phyloP scores from a whole-genome alignment of 805 yeast genomes.

The Myxozyma vanderwaltii region DNA sequence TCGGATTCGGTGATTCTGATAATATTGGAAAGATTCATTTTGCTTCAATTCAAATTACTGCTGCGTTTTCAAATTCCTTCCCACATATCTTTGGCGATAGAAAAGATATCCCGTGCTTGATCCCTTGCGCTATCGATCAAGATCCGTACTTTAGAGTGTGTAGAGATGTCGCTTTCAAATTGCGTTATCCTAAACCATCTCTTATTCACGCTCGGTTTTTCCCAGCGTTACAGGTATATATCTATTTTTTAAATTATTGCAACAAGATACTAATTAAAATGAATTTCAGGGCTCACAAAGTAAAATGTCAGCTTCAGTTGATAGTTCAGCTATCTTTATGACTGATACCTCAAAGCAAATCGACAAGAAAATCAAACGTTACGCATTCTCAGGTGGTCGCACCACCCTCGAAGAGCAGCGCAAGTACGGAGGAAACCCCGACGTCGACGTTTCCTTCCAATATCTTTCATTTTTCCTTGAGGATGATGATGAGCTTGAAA shows the following conservation, averaged over 20 bases:
- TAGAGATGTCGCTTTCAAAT: slow-evolving; percentile 94
- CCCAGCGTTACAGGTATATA: slow-evolving; percentile 64
- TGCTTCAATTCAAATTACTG: slow-evolving; percentile 93
- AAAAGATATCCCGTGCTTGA: slow-evolving; percentile 88
- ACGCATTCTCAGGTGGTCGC: slow-evolving; percentile 95
- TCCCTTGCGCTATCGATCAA: slow-evolving; percentile 99
- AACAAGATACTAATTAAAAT: slow-evolving; percentile 43
- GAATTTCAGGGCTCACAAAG: slow-evolving; percentile 92
- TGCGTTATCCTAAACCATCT: slow-evolving; percentile 87
- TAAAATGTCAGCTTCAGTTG: slow-evolving; percentile 95
- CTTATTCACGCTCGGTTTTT: slow-evolving; percentile 91
- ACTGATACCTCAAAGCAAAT: slow-evolving; percentile 91
- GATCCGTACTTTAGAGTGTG: slow-evolving; percentile 98
- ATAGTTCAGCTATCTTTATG: slow-evolving; percentile 89
- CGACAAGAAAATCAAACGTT: slow-evolving; percentile 90
- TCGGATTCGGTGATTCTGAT: slow-evolving; percentile 93
- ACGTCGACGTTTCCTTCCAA: slow-evolving; percentile 93
- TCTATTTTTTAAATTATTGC: background rate
- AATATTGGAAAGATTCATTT: slow-evolving; percentile 93
- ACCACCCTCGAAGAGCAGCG: slow-evolving; percentile 88
- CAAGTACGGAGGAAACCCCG: slow-evolving; percentile 87
- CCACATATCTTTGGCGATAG: slow-evolving; percentile 89
- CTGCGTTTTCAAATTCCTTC: slow-evolving; percentile 94
- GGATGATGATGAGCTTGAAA: slow-evolving; percentile 77
- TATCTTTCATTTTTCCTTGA: slow-evolving; percentile 85